Conservation (phyloP, 495 filamentous ascomycete species). For the Friedmanniomyces simplex region DNA sequence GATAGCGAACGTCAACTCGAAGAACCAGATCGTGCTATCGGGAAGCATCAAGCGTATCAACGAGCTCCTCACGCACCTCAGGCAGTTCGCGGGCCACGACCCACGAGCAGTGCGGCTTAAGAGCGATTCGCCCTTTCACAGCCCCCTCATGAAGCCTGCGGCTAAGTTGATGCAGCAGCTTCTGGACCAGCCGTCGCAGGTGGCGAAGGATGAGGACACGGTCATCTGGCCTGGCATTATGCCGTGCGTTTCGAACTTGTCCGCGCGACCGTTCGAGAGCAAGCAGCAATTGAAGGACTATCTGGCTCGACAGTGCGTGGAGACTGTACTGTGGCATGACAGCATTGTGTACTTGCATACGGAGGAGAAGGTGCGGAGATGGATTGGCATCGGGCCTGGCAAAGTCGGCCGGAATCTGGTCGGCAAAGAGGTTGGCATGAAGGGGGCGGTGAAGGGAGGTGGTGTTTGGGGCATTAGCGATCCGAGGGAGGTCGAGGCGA, state of each 20-base stretch:
- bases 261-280: constrained; percentile 62
- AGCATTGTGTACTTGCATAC: constrained; percentile 84
- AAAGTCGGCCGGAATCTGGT: constrained; percentile 92
- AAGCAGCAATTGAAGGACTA: constrained; percentile 64
- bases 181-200: constrained; percentile 38
- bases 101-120: constrained; percentile 79
- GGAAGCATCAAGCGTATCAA: constrained; percentile 79
- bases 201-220: constrained; percentile 39
- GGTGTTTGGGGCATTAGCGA: constrained; percentile 89
- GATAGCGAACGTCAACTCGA: constrained; percentile 90
- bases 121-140: constrained; percentile 88
- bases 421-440: constrained; percentile 90
- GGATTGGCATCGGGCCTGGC: constrained; percentile 90
- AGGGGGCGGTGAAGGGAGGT: constrained; percentile 70
- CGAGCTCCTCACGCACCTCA: constrained; percentile 73
- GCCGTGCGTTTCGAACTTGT: constrained; percentile 78
- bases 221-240: constrained; percentile 64
- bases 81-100: constrained; percentile 89
- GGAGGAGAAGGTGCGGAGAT: constrained; percentile 69
- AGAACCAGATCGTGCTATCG: constrained; percentile 90
- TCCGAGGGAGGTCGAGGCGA: constrained; percentile 69
- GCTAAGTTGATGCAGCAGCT: constrained; percentile 57
- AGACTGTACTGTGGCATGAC: constrained; percentile 91
- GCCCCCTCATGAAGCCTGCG: constrained; percentile 82
- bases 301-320: constrained; percentile 65